Percentiles rank a stretch among this genome's conserved stretches.
Evolutionary conservation across 495 filamentous ascomycete species (phyloP).

Genomic region (Lasiosphaeris hirsuta): DNA sequence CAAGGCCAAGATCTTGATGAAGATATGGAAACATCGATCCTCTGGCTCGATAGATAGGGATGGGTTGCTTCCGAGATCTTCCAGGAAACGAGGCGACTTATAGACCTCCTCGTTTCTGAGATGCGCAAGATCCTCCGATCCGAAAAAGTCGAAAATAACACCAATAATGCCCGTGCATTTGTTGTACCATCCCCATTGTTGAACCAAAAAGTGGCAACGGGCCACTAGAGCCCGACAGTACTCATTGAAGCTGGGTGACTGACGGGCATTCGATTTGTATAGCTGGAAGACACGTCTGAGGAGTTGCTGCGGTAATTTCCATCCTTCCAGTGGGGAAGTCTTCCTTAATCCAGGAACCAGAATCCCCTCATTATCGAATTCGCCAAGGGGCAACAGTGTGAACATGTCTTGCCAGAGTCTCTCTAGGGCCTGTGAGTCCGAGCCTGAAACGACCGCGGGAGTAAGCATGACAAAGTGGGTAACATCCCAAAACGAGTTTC

Average conservation of each 20-base stretch:
- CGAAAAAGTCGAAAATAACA: conserved; percentile 87
- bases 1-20: conserved; percentile 77
- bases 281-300: conserved; percentile 61
- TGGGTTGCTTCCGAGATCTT: conserved; percentile 62
- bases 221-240: conserved; percentile 73
- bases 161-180: conserved; percentile 75
- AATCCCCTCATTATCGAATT: conserved; percentile 69
- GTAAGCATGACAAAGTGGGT: conserved; percentile 45
- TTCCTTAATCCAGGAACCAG: conserved; percentile 56
- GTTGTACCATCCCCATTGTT: conserved; percentile 75
- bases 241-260: conserved; percentile 66
- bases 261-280: conserved; percentile 57
- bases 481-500: conserved; percentile 56
- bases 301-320: conserved; percentile 65
- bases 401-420: conserved; percentile 70
- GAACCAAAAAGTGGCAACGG: conserved; percentile 75
- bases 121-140: conserved; percentile 66
- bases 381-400: conserved; percentile 67
- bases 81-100: conserved; percentile 75
- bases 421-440: conserved; percentile 61
- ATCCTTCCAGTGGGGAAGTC: conserved; percentile 58
- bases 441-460: conserved; percentile 26
- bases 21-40: conserved; percentile 90
- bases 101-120: conserved; percentile 73
- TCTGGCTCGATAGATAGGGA: conserved; percentile 57